Conservation (phyloP, 257 asterid genomes). For the Solanum phureja region DNA sequence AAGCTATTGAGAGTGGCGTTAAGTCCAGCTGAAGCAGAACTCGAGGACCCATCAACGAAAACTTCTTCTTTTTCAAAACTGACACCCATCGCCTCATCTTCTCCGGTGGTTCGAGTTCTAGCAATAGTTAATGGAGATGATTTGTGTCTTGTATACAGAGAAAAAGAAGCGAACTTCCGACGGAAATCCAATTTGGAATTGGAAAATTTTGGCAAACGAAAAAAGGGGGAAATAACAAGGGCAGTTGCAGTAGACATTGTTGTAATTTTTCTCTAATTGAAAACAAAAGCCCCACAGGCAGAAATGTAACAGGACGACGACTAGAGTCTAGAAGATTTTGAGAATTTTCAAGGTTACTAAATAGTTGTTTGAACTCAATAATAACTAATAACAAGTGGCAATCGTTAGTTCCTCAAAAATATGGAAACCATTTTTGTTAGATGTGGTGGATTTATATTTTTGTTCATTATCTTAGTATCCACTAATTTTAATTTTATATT, state of each 20-base stretch:
- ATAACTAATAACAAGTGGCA: not conserved
- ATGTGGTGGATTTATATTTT: not conserved
- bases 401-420: not conserved
- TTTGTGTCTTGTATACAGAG: not conserved
- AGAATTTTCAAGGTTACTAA: not conserved
- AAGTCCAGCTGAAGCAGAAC: not conserved
- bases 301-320: not conserved
- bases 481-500: not conserved
- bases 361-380: not conserved
- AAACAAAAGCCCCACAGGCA: not conserved
- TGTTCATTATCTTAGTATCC: not conserved
- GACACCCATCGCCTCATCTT: not conserved
- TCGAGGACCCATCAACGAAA: not conserved
- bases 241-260: not conserved
- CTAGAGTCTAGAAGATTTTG: not conserved
- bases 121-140: not conserved
- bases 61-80: not conserved
- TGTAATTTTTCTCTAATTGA: not conserved
- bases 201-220: not conserved
- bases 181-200: not conserved
- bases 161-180: not conserved
- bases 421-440: not conserved
- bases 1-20: slow-evolving; percentile 6
- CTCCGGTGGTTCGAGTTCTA: not conserved
- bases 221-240: not conserved